Base-by-base conservation (phyloP, 1,284 basidiomycete genomes). In the Tausonia pullulans region DNA sequence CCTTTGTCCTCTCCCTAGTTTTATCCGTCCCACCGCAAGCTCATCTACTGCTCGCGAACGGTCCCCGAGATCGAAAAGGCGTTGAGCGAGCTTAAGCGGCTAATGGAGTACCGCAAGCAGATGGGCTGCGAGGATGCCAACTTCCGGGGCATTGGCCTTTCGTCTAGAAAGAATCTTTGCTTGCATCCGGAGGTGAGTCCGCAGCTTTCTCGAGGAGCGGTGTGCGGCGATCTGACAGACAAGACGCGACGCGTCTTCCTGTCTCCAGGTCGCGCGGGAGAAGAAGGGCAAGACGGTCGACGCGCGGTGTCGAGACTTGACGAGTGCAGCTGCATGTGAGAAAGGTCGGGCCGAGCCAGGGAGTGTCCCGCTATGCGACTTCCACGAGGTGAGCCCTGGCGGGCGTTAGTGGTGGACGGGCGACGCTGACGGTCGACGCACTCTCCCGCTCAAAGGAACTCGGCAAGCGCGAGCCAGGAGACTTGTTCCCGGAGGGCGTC, bases 61-160 rank as follows among this genome's bases (percentile, higher is more conserved):
- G 96, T 99, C n/a, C 96, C 96, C 5, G 96, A 99, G 78, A 99
- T 99, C 70, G 96, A 99, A 77, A 99, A 99, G 76, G 96, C 96
- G 0, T 80, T 99, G 58, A 86, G 93, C 1, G 96, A 99, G 78
- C 79, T 99, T 72, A 96, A 98, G 76, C 81, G 95, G 57, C 78
- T 99, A 51, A 92, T 99, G 87, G 85, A 85, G 48, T 98, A 98
- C 75, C 85, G 96, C 53, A 87, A 88, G 68, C 81, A 90, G 70
- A 86, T 78, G 70, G 78, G 81, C 58, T 82, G 83, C 63, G 90
- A 90, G 72, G 92, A 97, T 72, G 81, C 81, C 55, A 84, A 80
- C 41, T 98, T 96, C 72, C 85, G 87, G 58, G 96, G 94, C 0
- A 78, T 98, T 51, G 96, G 96, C 0, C 78, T 99, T 65, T 97